Base-by-base conservation (phyloP, 1,284 basidiomycete species). In the Moesziomyces aphidis region DNA sequence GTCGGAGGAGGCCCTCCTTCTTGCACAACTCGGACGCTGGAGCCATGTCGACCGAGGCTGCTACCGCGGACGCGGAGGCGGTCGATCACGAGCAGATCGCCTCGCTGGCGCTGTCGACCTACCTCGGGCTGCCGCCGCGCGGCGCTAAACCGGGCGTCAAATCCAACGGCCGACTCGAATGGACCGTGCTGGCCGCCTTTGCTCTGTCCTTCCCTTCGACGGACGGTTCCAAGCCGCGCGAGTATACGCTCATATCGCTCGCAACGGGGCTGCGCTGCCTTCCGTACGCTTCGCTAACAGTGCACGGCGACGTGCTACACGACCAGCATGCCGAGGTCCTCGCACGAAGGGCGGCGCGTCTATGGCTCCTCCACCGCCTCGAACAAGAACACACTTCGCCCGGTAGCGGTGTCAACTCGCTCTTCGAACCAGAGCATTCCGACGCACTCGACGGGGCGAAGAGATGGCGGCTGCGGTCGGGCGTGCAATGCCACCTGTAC, bases 281-380 rank as follows among this genome's bases (percentile, higher is more conserved):
- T 0, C 93, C 95, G 0, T 88, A 87, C 15, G 78, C 85, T 6
- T 88, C 88, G 51, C 87, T 94, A 0, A 90, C 93, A 0, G 79
- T 85, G 3, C 86, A 87, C n/a, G 95, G 95, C 0, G 93, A 97
- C 78, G 88, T 90, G 1, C 73, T 97, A 26, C 93, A 96, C 80
- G 95, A 97, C 80, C 90, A 89, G 51, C 95, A 97, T 84, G 95
- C 95, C 4, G 95, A 97, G 85, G 89, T 96, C 19, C 87, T 97
- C 17, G 93, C 93, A 0, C 88, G 93, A 28, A 88, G 95, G 21
- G 91, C 91, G 3, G 90, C 92, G 1, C 83, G 92, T 42, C 88
- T 90, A n/a, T 97, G 93, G 93, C 86, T 95, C 49, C 83, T 94
- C 26, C 89, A 90, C 54, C 91, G 95, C 82, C 87, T 91, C 8